Base-by-base conservation (phyloP, 1,284 basidiomycete species). In the Ganoderma lingzhi region DNA sequence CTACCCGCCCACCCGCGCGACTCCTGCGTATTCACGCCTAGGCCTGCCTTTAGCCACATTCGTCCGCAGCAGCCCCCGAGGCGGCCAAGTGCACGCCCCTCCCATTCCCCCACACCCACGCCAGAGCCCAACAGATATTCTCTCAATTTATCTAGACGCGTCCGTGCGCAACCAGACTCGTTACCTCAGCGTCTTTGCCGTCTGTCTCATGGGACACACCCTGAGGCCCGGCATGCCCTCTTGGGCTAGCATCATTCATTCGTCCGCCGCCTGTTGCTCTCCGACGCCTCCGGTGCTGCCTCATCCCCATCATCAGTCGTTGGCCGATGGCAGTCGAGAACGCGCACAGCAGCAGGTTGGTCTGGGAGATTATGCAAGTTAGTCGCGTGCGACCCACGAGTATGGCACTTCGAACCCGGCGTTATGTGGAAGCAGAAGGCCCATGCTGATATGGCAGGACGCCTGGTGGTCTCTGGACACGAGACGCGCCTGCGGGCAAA, bases 21-120 rank as follows among this genome's bases (percentile, higher is more conserved):
- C 19, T 3, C 19, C 35, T 35, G 35, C 37, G 15, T 35, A 59
- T 59, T 35, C 56, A 32, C 56, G 19, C 32, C 35, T n/a, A n/a
- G 60, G 64, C 39, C 48, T 37, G 9, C 41, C 53, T 58, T 37
- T 62, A 59, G 53, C 66, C 66, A 63, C 60, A 56, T 58, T 67
- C 28, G 53, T 67, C 51, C 66, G 66, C 66, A 63, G 66, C 28
- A 42, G 53, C 41, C 35, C 39, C 44, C 19, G 61, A 58, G 23
- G 53, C 66, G 23, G 41, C 51, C n/a, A 14, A 23, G 30, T 58
- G 48, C 65, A 39, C 15, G 23, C 35, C 53, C 6, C 53, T 15
- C 30, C 17, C 53, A 32, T 35, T 5, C 14, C 14, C 15, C 14
- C 28, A 15, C 14, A 9, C 17, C 30, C 32, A 30, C 32, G 53